Conservation (phyloP, 495 filamentous ascomycete species). For the Penicillium maclennaniae region DNA sequence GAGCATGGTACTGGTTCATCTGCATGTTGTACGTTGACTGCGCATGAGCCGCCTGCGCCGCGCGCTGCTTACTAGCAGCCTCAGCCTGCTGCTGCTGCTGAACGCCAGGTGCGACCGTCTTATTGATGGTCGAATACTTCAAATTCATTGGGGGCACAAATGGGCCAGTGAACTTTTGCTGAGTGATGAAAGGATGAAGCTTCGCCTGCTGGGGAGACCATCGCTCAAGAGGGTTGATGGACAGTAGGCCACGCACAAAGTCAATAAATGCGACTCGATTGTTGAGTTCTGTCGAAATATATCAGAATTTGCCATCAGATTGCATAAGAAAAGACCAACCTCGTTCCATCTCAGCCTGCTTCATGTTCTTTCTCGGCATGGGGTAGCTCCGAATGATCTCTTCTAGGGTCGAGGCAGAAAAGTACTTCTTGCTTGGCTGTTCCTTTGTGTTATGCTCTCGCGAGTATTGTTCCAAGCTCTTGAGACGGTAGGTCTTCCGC, state of each 20-base stretch:
- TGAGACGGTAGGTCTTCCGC: slow-evolving; percentile 82
- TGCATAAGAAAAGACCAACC: slow-evolving; percentile 54
- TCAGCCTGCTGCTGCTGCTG: slow-evolving; percentile 96
- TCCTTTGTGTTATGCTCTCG: slow-evolving; percentile 94
- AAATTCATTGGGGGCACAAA: slow-evolving; percentile 98
- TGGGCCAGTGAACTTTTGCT: slow-evolving; percentile 91
- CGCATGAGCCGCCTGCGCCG: slow-evolving; percentile 59
- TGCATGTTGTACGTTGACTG: slow-evolving; percentile 56
- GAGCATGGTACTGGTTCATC: slow-evolving; percentile 53
- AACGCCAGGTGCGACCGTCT: slow-evolving; percentile 91
- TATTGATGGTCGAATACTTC: slow-evolving; percentile 74
- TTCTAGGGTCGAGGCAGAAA: slow-evolving; percentile 85
- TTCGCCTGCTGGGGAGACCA: slow-evolving; percentile 99
- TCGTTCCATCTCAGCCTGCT: slow-evolving; percentile 91
- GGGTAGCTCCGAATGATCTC: slow-evolving; percentile 97
- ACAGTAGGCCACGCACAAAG: slow-evolving; percentile 92
- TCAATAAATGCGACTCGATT: slow-evolving; percentile 99
- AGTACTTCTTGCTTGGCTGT: slow-evolving; percentile 99
- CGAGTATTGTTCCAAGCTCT: slow-evolving; percentile 96
- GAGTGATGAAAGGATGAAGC: slow-evolving; percentile 97
- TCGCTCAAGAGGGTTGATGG: slow-evolving; percentile 92
- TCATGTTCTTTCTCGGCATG: slow-evolving; percentile 99
- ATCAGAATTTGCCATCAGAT: slow-evolving; percentile 18
- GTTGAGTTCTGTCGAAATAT: slow-evolving; percentile 73
- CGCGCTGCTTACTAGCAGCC: slow-evolving; percentile 82